Percentiles rank a stretch among this genome's conserved stretches.
Evolutionary conservation across 2,329 filamentous ascomycete genomes (phyloP).

Genomic region (Ampelomyces quisqualis): DNA sequence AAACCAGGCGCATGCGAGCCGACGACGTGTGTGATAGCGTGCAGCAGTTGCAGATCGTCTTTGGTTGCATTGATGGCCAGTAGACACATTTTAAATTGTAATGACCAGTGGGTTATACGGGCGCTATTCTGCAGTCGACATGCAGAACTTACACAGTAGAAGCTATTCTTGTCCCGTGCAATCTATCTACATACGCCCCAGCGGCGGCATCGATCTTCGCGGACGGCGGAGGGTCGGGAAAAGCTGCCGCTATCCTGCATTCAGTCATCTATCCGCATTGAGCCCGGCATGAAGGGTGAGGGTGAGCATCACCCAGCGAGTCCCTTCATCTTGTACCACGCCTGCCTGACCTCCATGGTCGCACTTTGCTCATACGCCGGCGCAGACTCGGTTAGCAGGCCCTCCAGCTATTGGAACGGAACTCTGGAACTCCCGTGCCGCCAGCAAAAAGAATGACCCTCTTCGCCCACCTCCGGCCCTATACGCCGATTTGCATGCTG

Average conservation of each 20-base stretch:
- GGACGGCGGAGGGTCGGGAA: conserved; percentile 27
- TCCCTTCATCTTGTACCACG: conserved; percentile 1
- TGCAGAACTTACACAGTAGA: conserved; percentile 12
- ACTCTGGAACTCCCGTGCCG: conserved; percentile 7
- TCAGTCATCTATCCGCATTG: conserved; percentile 19
- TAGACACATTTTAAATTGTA: conserved; percentile 15
- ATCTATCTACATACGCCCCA: conserved; percentile 24
- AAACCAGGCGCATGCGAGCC: background rate
- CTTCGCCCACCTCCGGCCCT: background rate
- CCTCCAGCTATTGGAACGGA: conserved; percentile 6
- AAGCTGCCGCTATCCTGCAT: conserved; percentile 34
- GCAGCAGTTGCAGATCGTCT: conserved; percentile 10
- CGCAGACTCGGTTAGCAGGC: conserved; percentile 4
- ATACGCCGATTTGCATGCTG: conserved; percentile 4
- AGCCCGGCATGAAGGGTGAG: conserved; percentile 5
- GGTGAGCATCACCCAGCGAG: conserved; percentile 1
- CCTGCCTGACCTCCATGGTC: conserved; percentile 2
- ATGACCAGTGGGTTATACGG: conserved; percentile 8
- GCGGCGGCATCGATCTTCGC: conserved; percentile 18
- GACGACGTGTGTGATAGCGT: background rate
- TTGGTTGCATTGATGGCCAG: conserved; percentile 5
- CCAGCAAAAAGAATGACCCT: conserved; percentile 1
- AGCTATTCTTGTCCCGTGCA: conserved; percentile 24
- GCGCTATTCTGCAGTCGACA: conserved; percentile 10
- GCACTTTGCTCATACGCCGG: conserved; percentile 11